Percentiles rank a stretch among this genome's conserved stretches.
These are phyloP conservation scores for Asterionellopsis glacialis DNA, from an alignment of 108 stramenopile species.

Conservation along the genomic window DNA sequence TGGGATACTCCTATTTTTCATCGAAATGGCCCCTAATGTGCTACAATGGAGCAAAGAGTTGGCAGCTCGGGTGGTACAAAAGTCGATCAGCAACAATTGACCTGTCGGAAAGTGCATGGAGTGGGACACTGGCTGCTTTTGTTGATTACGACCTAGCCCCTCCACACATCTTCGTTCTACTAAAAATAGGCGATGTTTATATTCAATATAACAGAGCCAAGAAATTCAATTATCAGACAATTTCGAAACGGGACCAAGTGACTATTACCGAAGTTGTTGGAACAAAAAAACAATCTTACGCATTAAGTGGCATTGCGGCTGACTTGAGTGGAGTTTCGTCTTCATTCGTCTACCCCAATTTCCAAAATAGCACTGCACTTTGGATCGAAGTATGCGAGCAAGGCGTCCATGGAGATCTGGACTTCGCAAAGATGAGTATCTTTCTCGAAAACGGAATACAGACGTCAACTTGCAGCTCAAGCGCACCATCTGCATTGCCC, in stretches of 20 bases:
- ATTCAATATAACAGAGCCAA: not conserved
- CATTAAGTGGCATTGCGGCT: slow-evolving; percentile 17
- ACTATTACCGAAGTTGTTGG: not conserved
- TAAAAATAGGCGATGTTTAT: not conserved
- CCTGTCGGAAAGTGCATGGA: not conserved
- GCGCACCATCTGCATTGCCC: not conserved
- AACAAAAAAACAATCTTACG: not conserved
- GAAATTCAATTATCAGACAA: not conserved
- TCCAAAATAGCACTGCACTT: not conserved
- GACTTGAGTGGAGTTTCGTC: slow-evolving; percentile 14
- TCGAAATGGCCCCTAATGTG: slow-evolving; percentile 24
- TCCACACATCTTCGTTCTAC: not conserved
- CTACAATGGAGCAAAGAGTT: slow-evolving; percentile 41
- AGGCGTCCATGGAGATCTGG: not conserved
- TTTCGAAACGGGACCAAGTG: not conserved
- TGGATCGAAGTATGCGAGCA: slow-evolving; percentile 2
- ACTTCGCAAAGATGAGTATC: not conserved
- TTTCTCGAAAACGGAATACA: not conserved
- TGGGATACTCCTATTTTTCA: slow-evolving; percentile 11
- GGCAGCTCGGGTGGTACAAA: slow-evolving; percentile 46
- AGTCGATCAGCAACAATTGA: slow-evolving; percentile 8
- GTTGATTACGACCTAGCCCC: not conserved
- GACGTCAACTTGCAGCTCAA: not conserved
- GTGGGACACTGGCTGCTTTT: not conserved
- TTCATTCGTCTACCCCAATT: slow-evolving; percentile 15